Conservation (phyloP, 257 asterid species). For the Orobanche coerulescens region DNA sequence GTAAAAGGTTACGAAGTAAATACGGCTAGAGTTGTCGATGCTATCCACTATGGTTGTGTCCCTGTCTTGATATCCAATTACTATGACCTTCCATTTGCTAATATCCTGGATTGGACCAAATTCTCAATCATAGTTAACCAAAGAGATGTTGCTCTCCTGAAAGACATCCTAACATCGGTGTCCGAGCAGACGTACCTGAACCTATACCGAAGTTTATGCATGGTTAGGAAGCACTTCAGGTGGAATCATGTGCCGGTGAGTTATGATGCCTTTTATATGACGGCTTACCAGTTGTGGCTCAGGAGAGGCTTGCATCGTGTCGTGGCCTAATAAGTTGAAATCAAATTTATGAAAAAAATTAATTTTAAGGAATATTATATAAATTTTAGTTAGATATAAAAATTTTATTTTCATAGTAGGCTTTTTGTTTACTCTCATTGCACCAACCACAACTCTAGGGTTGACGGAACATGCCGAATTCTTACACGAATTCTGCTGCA, state of each 20-base stretch:
- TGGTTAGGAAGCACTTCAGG: conserved; percentile 55
- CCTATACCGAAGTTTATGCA: conserved; percentile 40
- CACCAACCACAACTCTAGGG: no score
- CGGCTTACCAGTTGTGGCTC: conserved; percentile 70
- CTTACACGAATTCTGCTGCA: no score
- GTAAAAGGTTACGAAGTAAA: conserved; percentile 81
- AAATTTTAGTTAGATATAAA: no score
- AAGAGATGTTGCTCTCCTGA: conserved; percentile 38
- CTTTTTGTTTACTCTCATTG: no score
- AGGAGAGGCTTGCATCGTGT: conserved; percentile 50
- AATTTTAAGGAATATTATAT: no score
- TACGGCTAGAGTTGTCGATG: conserved; percentile 74
- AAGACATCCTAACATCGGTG: conserved; percentile 40
- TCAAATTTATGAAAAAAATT: no score
- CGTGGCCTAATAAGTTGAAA: not conserved
- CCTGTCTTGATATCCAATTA: conserved; percentile 69
- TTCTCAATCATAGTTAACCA: conserved; percentile 53
- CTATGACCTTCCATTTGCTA: conserved; percentile 76
- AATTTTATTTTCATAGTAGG: no score
- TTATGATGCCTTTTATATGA: conserved; percentile 69
- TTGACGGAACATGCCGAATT: no score
- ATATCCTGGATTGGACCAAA: conserved; percentile 60
- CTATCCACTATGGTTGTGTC: conserved; percentile 65
- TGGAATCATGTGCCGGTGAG: conserved; percentile 48
- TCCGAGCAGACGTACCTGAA: conserved; percentile 37